Evolutionary conservation across 352 stramenopile genomes (phyloP).

Genomic region (Pilasporangium apinafurcum): DNA sequence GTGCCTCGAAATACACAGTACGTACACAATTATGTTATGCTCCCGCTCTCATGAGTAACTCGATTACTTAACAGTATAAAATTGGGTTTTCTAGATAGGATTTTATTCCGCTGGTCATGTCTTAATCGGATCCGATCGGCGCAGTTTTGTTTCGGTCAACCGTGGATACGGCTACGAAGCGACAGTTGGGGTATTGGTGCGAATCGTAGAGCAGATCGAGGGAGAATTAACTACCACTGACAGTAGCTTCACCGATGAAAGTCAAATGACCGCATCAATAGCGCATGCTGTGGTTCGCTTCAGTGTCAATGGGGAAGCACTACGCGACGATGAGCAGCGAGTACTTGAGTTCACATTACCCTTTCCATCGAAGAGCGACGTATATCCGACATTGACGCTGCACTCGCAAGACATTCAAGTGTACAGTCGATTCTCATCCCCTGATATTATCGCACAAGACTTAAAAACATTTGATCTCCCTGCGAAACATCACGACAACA

Average conservation of each 20-base stretch:
- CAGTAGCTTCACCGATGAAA: constrained; percentile 2
- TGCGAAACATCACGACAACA: constrained; percentile 9
- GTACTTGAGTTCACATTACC: constrained; percentile 55
- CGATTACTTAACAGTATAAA: not conserved
- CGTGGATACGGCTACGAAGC: constrained; percentile 49
- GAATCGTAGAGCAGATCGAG: constrained; percentile 37
- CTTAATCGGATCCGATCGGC: constrained; percentile 51
- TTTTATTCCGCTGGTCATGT: constrained; percentile 81
- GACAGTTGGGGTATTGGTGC: constrained; percentile 71
- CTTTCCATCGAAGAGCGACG: constrained; percentile 52
- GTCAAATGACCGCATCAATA: constrained; percentile 4
- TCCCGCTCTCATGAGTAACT: not conserved
- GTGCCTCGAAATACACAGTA: constrained; percentile 76
- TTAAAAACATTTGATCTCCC: constrained; percentile 42
- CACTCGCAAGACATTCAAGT: constrained; percentile 79
- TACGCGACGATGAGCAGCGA: constrained; percentile 42
- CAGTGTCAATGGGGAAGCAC: constrained; percentile 56
- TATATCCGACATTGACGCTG: constrained; percentile 81
- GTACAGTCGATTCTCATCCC: constrained; percentile 69
- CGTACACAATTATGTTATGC: not conserved
- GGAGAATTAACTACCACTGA: not conserved
- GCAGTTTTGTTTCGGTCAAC: constrained; percentile 48
- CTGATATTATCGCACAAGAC: constrained; percentile 52
- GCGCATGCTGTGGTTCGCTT: constrained; percentile 54
- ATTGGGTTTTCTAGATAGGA: constrained; percentile 40